These are phyloP conservation scores for Aspergillus sp. DNA, from an alignment of 2,329 filamentous ascomycete genomes.

Conservation along the genomic window DNA sequence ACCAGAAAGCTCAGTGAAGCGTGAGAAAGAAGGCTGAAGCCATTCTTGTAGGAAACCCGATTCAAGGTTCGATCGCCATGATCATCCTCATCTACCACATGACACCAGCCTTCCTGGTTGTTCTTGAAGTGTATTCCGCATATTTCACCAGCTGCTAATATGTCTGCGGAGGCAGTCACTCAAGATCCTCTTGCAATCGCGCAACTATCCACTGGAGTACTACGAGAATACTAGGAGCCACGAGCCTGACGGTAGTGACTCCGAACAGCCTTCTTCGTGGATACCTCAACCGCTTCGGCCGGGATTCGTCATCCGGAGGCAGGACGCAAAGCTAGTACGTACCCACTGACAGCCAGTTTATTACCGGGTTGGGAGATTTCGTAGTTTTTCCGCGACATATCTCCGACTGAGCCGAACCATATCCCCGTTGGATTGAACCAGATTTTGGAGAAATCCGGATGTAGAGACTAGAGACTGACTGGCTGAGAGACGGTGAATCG, in stretches of 20 bases:
- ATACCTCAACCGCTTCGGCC: neutral
- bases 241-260: neutral
- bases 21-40: neutral
- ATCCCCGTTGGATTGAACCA: neutral
- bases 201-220: neutral
- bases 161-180: neutral
- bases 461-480: neutral
- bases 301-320: conserved; percentile 9
- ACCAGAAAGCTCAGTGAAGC: neutral
- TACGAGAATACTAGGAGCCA: neutral
- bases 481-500: neutral
- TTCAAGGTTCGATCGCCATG: conserved; percentile 13
- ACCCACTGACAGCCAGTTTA: conserved; percentile 1
- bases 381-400: neutral
- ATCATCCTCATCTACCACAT: conserved; percentile 11
- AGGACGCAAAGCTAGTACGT: conserved; percentile 4
- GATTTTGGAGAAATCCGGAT: conserved; percentile 37
- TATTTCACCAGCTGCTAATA: too few species aligned
- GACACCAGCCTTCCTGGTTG: neutral
- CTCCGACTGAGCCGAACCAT: conserved; percentile 3
- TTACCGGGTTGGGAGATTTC: conserved; percentile 2
- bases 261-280: neutral
- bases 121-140: too few species aligned
- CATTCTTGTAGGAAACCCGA: neutral
- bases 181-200: neutral